Percentiles rank a stretch among this genome's conserved stretches.
Evolutionary conservation across 306 rosid genomes (phyloP).

Genomic region (Vigna angularis): DNA sequence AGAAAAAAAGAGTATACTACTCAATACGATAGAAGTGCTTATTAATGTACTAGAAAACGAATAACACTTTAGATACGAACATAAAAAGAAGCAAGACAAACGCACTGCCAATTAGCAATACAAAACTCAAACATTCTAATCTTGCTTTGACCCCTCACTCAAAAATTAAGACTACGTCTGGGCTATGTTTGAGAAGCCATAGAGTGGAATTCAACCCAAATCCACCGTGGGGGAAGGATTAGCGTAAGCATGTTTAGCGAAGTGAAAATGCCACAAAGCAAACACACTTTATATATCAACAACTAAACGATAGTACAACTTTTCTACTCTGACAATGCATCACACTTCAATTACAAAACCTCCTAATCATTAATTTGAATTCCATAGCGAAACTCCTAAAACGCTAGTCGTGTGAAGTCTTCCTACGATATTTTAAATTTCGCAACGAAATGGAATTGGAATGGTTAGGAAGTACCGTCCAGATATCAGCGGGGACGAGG

Average conservation of each 20-base stretch:
- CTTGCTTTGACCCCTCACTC: not conserved
- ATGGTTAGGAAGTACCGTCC: constrained; percentile 66
- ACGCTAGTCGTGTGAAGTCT: not conserved
- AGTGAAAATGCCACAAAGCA: not conserved
- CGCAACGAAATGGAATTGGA: not conserved
- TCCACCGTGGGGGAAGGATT: not conserved
- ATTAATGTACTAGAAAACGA: too few relatives aligned
- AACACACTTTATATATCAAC: not conserved
- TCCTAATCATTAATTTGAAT: not conserved
- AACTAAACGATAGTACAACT: not conserved
- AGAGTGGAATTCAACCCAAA: not conserved
- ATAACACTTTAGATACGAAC: too few relatives aligned
- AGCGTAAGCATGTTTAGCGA: not conserved
- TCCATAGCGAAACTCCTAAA: not conserved
- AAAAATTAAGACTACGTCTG: not conserved
- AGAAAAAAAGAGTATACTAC: too few relatives aligned
- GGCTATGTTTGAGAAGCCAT: not conserved
- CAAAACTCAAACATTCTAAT: too few relatives aligned
- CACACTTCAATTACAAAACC: not conserved
- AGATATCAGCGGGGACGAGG: constrained; percentile 97
- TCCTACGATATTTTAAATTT: not conserved
- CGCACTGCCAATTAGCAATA: too few relatives aligned
- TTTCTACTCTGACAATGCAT: not conserved
- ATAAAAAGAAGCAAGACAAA: too few relatives aligned
- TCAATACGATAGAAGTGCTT: too few relatives aligned